Evolutionary conservation across 192 early-diverging fungal genomes (phyloP).

Genomic region (Coemansia sp.): DNA sequence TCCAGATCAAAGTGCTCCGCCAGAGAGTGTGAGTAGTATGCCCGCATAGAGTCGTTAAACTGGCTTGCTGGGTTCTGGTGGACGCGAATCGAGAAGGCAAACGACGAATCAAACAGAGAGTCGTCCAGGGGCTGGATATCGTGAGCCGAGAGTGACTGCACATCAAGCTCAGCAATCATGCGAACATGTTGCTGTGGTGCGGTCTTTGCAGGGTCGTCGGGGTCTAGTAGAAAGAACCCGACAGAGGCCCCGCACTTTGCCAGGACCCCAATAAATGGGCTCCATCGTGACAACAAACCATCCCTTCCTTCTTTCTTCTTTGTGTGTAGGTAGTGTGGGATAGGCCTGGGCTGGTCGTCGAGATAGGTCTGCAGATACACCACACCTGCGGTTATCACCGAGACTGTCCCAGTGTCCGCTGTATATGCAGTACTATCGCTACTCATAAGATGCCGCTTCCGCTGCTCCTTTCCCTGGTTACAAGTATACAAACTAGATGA

Average conservation of each 20-base stretch:
- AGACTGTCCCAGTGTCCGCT: constrained; percentile 13
- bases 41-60: background rate
- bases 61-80: background rate
- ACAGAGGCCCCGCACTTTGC: constrained; percentile 29
- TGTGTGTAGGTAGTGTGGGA: constrained; percentile 23
- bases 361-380: constrained; percentile 34
- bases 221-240: constrained; percentile 41
- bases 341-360: constrained; percentile 16
- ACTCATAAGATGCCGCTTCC: background rate
- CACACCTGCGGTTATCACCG: constrained; percentile 27
- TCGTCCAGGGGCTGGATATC: constrained; percentile 44
- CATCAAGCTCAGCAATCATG: constrained; percentile 41
- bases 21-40: background rate
- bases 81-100: constrained; percentile 32
- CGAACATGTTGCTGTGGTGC: constrained; percentile 6
- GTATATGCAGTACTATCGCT: background rate
- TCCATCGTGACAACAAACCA: constrained; percentile 24
- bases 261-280: constrained; percentile 38
- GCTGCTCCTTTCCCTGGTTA: background rate
- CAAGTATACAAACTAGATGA: background rate
- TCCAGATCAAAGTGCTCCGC: background rate
- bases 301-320: background rate
- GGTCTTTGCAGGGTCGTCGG: constrained; percentile 10
- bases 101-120: constrained; percentile 43
- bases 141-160: constrained; percentile 13